phyloP scores from a whole-genome alignment of 2,329 filamentous ascomycete genomes.

The Penicillium rolfsii region DNA sequence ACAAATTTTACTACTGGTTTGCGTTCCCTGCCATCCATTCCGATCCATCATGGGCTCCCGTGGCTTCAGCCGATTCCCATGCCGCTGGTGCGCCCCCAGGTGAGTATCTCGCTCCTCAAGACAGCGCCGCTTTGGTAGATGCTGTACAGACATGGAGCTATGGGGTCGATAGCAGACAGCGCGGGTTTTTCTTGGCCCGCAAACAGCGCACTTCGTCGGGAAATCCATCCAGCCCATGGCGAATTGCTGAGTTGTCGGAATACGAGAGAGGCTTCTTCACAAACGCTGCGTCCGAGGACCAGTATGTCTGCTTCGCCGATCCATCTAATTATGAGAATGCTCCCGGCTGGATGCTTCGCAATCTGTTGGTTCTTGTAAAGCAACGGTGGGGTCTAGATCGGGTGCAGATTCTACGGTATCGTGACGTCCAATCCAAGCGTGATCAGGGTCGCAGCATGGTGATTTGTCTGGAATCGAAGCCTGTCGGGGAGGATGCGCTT shows the following conservation, averaged over 20 bases:
- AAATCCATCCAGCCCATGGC: constrained; percentile 59
- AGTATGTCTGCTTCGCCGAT: constrained; percentile 85
- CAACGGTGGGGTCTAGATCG: constrained; percentile 77
- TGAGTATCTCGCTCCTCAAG: constrained; percentile 61
- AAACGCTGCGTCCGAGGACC: constrained; percentile 69
- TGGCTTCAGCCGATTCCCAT: constrained; percentile 33
- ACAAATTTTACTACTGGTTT: constrained; percentile 98
- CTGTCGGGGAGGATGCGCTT: constrained; percentile 10
- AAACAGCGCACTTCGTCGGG: constrained; percentile 20
- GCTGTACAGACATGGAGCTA: constrained; percentile 86
- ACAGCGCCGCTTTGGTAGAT: constrained; percentile 80
- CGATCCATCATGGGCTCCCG: constrained; percentile 76
- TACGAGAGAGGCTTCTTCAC: constrained; percentile 91
- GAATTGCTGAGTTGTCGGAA: constrained; percentile 71
- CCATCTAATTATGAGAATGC: constrained; percentile 86
- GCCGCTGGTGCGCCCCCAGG: constrained; percentile 25
- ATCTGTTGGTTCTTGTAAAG: constrained; percentile 81
- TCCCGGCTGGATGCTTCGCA: constrained; percentile 90
- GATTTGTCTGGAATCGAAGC: constrained; percentile 60
- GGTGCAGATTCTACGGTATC: constrained; percentile 85
- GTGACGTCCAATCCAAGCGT: constrained; percentile 75
- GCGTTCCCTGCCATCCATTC: constrained; percentile 93
- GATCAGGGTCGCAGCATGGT: constrained; percentile 83
- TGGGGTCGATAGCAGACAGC: constrained; percentile 76
- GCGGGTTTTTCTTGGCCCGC: constrained; percentile 95